These are phyloP conservation scores for Trypanosoma congolense DNA, from an alignment of 208 protist species.

Conservation along the genomic window DNA sequence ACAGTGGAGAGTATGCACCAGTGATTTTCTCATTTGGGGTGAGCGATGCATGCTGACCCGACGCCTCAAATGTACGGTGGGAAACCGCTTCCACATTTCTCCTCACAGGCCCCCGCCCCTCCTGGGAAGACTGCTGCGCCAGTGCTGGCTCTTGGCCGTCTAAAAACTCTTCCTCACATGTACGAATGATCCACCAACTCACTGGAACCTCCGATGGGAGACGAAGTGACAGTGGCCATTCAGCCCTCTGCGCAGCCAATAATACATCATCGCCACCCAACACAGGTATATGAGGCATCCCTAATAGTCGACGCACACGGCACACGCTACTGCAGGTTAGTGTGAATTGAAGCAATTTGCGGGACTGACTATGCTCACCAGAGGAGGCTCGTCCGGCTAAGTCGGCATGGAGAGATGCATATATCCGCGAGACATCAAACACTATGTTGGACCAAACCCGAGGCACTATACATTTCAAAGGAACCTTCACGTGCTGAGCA, in stretches of 20 bases:
- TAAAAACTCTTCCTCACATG: constrained; percentile 23
- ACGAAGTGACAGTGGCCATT: constrained; percentile 27
- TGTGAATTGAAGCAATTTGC: constrained; percentile 21
- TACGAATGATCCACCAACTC: constrained; percentile 20
- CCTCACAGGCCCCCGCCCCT: neutral
- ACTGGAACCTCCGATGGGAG: constrained; percentile 36
- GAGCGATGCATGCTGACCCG: neutral
- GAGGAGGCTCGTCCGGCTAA: constrained; percentile 4
- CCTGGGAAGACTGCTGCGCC: neutral
- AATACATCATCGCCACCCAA: constrained; percentile 11
- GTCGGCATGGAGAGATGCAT: constrained; percentile 21
- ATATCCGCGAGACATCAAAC: constrained; percentile 40
- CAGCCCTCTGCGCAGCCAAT: neutral
- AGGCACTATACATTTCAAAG: constrained; percentile 37
- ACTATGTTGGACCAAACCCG: constrained; percentile 69
- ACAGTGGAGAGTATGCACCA: neutral
- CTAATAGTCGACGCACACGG: constrained; percentile 55
- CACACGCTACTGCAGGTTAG: constrained; percentile 30
- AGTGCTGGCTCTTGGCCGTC: neutral
- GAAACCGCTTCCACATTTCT: neutral
- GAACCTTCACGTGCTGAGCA: constrained; percentile 58
- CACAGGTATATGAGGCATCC: constrained; percentile 32
- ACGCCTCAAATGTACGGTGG: neutral
- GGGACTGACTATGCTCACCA: constrained; percentile 24
- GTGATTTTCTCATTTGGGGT: neutral